Percentiles rank a stretch among this genome's conserved stretches.
Conservation (phyloP, 2,329 filamentous ascomycete species). For the Zalaria sp. region DNA sequence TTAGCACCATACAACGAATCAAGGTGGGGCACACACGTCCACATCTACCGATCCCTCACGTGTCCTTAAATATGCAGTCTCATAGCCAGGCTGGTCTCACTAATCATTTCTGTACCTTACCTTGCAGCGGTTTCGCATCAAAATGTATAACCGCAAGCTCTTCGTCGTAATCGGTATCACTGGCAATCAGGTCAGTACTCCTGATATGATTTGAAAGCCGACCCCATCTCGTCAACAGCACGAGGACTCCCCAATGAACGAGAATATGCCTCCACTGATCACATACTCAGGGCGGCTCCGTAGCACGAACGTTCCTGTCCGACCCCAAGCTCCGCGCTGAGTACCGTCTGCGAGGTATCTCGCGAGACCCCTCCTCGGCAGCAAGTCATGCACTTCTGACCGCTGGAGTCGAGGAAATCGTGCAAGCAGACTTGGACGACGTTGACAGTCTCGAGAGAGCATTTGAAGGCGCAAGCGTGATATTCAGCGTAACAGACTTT, state of each 20-base stretch:
- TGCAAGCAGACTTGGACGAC: slow-evolving; percentile 18
- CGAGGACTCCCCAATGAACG: too few species aligned
- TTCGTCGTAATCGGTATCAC: not conserved
- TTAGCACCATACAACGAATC: too few species aligned
- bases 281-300: slow-evolving; percentile 7
- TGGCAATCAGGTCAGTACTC: not conserved
- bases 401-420: slow-evolving; percentile 20
- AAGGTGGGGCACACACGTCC: too few species aligned
- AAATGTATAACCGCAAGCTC: not conserved
- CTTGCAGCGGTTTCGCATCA: too few species aligned
- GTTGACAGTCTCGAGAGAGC: slow-evolving; percentile 14
- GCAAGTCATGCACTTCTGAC: slow-evolving; percentile 16
- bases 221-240: too few species aligned
- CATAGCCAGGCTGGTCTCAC: too few species aligned
- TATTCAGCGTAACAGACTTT: slow-evolving; percentile 25
- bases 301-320: slow-evolving; percentile 13
- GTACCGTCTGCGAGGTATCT: slow-evolving; percentile 19
- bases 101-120: too few species aligned
- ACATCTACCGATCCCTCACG: too few species aligned
- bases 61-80: too few species aligned
- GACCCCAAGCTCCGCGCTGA: not conserved
- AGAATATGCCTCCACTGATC: not conserved
- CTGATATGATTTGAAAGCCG: too few species aligned
- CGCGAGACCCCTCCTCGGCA: slow-evolving; percentile 24
- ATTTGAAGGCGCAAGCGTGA: slow-evolving; percentile 20